Base-by-base conservation (phyloP, 345 rosid species). In the Trapa incisa region DNA sequence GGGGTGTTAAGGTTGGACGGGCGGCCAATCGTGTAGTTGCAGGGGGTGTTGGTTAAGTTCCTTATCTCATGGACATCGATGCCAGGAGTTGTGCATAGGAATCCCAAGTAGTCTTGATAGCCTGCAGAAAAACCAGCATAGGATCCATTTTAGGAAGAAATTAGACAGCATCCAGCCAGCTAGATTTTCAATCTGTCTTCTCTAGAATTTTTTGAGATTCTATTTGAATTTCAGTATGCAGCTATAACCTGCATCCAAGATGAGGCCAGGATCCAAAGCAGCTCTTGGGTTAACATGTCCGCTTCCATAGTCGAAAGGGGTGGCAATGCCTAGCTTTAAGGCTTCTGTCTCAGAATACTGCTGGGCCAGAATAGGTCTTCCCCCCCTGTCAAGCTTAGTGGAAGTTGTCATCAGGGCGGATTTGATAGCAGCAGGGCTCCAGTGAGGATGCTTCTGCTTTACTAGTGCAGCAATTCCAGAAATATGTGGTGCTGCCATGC, bases 401-500 rank as follows among this genome's bases (percentile, higher is more conserved):
- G 99, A 78, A 22, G 97, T 94, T 0, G 97, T 94, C 99, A 91
- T 84, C 80, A 94, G 75, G 67, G 99, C 91, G 61, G 99, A 94
- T 74, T 94, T 94, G 66, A 94, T 89, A 47, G 97, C 95, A 56
- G 99, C 96, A 68, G 99, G 99, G 73, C 97, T 91, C 99, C 99
- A 94, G 65, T 71, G 80, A 72, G 96, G 97, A 75, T 91, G 91
- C 77, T 86, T 87, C 85, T 91, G 99, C 85, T 94, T 94, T 72
- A 94, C 79, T 54, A 94, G 93, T 67, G 99, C 99, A 75, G 97
- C 99, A 74, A 94, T 94, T 61, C 99, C 99, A 0, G 97, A 92
- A 68, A 94, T 94, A 76, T 94, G 99, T 2, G 99, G 99, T 45
- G 99, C 97, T 60, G 99, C 97, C 99, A 94, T 94, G 81, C 99